Percentiles rank a stretch among this genome's conserved stretches.
phyloP scores from a whole-genome alignment of 2,329 filamentous ascomycete genomes.

The Esteya vermicola region DNA sequence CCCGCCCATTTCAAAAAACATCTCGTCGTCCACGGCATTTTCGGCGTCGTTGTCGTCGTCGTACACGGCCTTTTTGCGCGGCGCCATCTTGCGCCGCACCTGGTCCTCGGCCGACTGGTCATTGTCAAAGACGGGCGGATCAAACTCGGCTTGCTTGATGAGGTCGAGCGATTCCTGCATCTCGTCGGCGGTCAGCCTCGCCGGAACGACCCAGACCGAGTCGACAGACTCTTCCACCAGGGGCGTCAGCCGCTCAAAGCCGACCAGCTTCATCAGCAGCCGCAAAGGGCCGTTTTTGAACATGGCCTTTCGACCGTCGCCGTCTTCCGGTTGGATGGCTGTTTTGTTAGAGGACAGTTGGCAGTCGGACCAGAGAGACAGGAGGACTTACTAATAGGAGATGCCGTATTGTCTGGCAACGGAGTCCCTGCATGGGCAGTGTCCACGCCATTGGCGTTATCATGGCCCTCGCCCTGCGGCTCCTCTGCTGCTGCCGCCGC shows the following conservation, averaged over 20 bases:
- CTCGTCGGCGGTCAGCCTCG: slow-evolving; percentile 44
- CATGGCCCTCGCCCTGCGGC: too few relatives aligned
- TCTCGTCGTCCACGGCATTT: slow-evolving; percentile 34
- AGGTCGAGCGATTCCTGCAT: slow-evolving; percentile 55
- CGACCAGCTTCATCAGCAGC: slow-evolving; percentile 65
- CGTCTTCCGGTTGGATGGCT: slow-evolving; percentile 51
- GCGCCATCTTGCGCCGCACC: slow-evolving; percentile 54
- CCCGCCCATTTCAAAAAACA: slow-evolving; percentile 55
- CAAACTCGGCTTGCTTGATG: slow-evolving; percentile 67
- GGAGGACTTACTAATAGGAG: slow-evolving; percentile 3
- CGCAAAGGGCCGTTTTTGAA: slow-evolving; percentile 84
- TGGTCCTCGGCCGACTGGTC: slow-evolving; percentile 62
- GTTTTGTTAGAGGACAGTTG: neutral
- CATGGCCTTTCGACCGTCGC: slow-evolving; percentile 55
- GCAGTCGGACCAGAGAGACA: slow-evolving; percentile 2
- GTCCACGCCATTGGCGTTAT: too few relatives aligned
- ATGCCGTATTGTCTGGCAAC: neutral
- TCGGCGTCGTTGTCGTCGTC: slow-evolving; percentile 21
- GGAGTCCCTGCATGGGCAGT: too few relatives aligned
- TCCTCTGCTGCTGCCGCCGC: neutral
- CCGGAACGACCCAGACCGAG: slow-evolving; percentile 65
- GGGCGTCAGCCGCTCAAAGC: slow-evolving; percentile 45
- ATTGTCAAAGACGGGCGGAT: slow-evolving; percentile 63
- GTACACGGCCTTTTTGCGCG: slow-evolving; percentile 22
- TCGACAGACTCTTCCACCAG: slow-evolving; percentile 56